These are phyloP conservation scores for Trichoderma asperellum DNA, from an alignment of 2,329 filamentous ascomycete genomes.

Conservation along the genomic window DNA sequence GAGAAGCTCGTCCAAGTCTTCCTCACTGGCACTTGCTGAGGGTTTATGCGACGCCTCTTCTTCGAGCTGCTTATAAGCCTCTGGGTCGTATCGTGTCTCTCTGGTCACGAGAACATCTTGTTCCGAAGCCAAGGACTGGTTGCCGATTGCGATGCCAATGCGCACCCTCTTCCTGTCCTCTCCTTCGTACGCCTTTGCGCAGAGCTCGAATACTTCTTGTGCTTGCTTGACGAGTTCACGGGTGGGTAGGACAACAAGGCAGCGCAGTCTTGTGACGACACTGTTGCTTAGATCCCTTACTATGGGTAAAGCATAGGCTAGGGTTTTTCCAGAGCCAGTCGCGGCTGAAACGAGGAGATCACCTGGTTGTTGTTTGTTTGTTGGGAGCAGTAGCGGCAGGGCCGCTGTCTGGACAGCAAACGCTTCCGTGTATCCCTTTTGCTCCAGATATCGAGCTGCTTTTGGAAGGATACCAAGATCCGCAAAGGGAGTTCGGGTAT, in stretches of 20 bases:
- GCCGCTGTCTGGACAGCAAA: constrained; percentile 55
- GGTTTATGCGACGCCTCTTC: constrained; percentile 29
- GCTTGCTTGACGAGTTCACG: constrained; percentile 89
- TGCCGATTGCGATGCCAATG: constrained; percentile 82
- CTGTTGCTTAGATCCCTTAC: constrained; percentile 73
- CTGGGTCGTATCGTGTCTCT: constrained; percentile 65
- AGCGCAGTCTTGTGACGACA: constrained; percentile 69
- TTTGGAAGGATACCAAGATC: constrained; percentile 65
- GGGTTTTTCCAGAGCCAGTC: constrained; percentile 93
- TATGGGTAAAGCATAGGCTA: constrained; percentile 88
- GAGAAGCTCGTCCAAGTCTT: constrained; percentile 31
- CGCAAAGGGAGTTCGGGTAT: constrained; percentile 63
- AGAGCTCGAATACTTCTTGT: constrained; percentile 75
- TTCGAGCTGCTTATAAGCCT: constrained; percentile 47
- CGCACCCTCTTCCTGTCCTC: constrained; percentile 68
- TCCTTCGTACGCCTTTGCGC: constrained; percentile 63
- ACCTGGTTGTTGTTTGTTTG: constrained; percentile 62
- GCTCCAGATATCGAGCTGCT: constrained; percentile 63
- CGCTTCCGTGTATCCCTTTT: constrained; percentile 54
- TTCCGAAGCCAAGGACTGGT: constrained; percentile 71
- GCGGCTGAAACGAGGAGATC: constrained; percentile 91
- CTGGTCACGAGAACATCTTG: constrained; percentile 54
- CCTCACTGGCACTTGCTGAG: constrained; percentile 29
- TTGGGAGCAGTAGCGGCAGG: constrained; percentile 76
- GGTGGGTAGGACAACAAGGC: constrained; percentile 86